Percentiles rank a stretch among this genome's conserved stretches.
Evolutionary conservation across 2,329 filamentous ascomycete genomes (phyloP).

Genomic region (Colletotrichum karsti): DNA sequence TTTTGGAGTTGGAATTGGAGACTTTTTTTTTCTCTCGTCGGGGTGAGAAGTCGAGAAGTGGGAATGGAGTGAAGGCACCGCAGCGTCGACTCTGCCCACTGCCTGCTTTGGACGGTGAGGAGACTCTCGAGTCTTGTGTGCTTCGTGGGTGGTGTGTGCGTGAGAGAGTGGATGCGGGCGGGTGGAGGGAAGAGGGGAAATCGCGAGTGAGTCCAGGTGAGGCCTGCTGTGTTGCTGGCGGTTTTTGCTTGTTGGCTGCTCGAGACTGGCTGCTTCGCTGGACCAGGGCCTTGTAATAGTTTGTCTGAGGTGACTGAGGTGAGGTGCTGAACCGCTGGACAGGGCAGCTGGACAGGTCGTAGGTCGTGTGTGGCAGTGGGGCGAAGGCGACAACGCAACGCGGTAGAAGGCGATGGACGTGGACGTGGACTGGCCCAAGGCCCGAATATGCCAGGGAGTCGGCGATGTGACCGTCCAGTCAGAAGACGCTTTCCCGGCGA

Average conservation of each 20-base stretch:
- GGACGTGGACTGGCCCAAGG: conserved; percentile 18
- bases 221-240: conserved; percentile 8
- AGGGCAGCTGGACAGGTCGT: background rate
- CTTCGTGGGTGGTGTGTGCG: conserved; percentile 4
- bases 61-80: conserved; percentile 15
- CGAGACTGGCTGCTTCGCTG: background rate
- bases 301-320: background rate
- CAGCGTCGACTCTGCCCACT: conserved; percentile 3
- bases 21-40: conserved; percentile 20
- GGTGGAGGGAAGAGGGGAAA: conserved; percentile 23
- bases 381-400: conserved; percentile 5
- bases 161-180: conserved; percentile 19
- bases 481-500: background rate
- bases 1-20: conserved; percentile 28
- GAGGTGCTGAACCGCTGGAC: background rate
- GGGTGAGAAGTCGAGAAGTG: conserved; percentile 23
- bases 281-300: background rate
- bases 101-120: conserved; percentile 6
- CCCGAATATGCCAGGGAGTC: conserved; percentile 19
- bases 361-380: conserved; percentile 3
- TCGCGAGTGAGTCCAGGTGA: conserved; percentile 22
- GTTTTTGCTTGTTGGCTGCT: background rate
- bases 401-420: conserved; percentile 1
- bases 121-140: background rate
- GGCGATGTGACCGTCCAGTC: conserved; percentile 19